Base-by-base conservation (phyloP, 2,329 filamentous ascomycete genomes). In the Alternaria solani region DNA sequence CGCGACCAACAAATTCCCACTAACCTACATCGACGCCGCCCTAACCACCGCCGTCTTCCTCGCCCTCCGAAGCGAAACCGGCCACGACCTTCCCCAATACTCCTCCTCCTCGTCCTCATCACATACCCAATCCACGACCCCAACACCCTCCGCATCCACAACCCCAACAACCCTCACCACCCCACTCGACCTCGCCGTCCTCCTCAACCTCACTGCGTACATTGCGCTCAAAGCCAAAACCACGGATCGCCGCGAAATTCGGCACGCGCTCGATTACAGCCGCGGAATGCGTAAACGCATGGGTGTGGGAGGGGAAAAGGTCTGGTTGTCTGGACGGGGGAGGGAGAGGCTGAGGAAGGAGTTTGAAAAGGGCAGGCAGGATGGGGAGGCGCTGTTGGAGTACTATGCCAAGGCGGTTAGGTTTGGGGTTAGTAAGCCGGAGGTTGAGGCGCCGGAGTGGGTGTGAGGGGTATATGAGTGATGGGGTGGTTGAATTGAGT, bases 381-480 rank as follows among this genome's bases (percentile, higher is more conserved):
- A 67, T 32, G 46, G 68, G 5, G 65, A 69, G 11, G 57, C 46
- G 4, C 20, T 74, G 56, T 42, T 73, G 36, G 67, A 69, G 57
- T 71, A 70, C 57, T 70, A 71, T 61, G 64, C 57, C 32, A 71
- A 69, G 62, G 63, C 66, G 23, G 62, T 74, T 30, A 57, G 62
- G 49, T 64, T 72, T 57, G 66, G 63, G 48, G 66, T 60, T 23
- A 64, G 61, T 59, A 67, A 65, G 62, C 63, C 64, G 34, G 18
- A 26, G 20, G 36, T 65, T 12, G 68, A 72, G 36, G 53, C 66
- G 23, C 63, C 63, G 6, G 66, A 70, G 59, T 61, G 55, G 52
- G 66, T 70, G 44, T 72, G 53, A 32, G 12, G 4, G 36, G 8
- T 16, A 20, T 4, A 26, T 14, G 30, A 20, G 20, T 25, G 20